A percentile compares a stretch with the other conserved stretches of the same genome.
Evolutionary conservation across 164 flowering plant genomes (phyloP).

Genomic region (Hamamelis virginiana): DNA sequence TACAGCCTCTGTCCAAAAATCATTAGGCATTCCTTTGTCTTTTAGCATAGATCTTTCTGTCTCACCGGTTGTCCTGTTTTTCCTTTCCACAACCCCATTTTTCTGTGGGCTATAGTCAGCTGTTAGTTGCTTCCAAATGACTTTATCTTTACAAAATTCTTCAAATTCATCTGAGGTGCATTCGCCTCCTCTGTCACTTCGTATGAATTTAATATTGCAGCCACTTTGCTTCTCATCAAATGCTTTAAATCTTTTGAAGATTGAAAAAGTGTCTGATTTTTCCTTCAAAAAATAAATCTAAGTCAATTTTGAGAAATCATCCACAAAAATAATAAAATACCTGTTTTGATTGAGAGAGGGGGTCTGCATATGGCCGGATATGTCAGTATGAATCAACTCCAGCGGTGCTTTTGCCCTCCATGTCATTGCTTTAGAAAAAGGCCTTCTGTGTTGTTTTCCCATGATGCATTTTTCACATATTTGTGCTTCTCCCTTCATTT

Average conservation of each 20-base stretch:
- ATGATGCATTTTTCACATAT: background rate
- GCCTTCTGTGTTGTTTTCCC: constrained; percentile 1
- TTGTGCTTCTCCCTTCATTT: no score
- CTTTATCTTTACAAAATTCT: constrained; percentile 5
- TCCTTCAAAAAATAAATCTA: no score
- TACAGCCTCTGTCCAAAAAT: constrained; percentile 4
- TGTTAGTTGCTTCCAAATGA: constrained; percentile 2
- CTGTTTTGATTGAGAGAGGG: background rate
- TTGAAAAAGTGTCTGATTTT: background rate
- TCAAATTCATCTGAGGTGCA: background rate
- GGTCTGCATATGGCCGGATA: background rate
- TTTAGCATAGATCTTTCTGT: no score
- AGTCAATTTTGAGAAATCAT: constrained; percentile 3
- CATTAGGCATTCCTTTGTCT: background rate
- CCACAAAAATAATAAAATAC: constrained; percentile 11
- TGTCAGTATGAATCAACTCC: constrained; percentile 7
- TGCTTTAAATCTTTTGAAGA: constrained; percentile 1
- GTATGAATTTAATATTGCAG: background rate
- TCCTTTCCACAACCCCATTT: no score
- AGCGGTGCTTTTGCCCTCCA: background rate
- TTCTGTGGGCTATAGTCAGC: constrained; percentile 10
- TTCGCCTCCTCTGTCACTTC: constrained; percentile 10
- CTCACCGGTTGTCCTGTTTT: no score
- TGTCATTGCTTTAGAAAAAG: background rate
- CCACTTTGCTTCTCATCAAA: constrained; percentile 5